Conservation (phyloP, 352 stramenopile genomes). For the Phytophthora quininea region DNA sequence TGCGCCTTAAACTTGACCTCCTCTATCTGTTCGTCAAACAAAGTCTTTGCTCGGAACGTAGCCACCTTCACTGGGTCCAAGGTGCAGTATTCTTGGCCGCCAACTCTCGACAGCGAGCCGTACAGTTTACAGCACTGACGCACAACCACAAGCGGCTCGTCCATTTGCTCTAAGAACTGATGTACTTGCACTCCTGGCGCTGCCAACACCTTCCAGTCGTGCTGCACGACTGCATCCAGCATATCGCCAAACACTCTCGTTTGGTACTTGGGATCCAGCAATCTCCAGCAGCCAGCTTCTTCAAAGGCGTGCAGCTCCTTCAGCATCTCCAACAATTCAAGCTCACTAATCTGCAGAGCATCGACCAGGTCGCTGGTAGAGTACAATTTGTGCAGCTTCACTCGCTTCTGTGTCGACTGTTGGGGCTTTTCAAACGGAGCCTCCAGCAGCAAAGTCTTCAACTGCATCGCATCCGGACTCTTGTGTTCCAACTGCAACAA, state of each 20-base stretch:
- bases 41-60: conserved; percentile 68
- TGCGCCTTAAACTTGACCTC: conserved; percentile 46
- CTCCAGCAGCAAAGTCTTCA: conserved; percentile 70
- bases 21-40: conserved; percentile 70
- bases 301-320: conserved; percentile 70
- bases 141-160: conserved; percentile 60
- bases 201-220: conserved; percentile 65
- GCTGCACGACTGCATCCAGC: conserved; percentile 73
- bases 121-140: conserved; percentile 79
- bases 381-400: conserved; percentile 64
- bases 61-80: conserved; percentile 72
- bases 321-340: conserved; percentile 68
- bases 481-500: conserved; percentile 66
- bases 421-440: conserved; percentile 56
- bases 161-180: conserved; percentile 39
- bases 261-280: conserved; percentile 67
- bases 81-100: conserved; percentile 40
- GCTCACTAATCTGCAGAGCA: conserved; percentile 65
- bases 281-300: conserved; percentile 68
- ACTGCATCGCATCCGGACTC: conserved; percentile 52
- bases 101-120: conserved; percentile 33
- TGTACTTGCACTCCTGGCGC: conserved; percentile 48
- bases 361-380: conserved; percentile 66
- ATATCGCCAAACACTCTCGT: conserved; percentile 70
- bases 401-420: conserved; percentile 35